These are phyloP conservation scores for Tetrahymena malaccensis DNA, from an alignment of 73 alveolate species.

Conservation along the genomic window DNA sequence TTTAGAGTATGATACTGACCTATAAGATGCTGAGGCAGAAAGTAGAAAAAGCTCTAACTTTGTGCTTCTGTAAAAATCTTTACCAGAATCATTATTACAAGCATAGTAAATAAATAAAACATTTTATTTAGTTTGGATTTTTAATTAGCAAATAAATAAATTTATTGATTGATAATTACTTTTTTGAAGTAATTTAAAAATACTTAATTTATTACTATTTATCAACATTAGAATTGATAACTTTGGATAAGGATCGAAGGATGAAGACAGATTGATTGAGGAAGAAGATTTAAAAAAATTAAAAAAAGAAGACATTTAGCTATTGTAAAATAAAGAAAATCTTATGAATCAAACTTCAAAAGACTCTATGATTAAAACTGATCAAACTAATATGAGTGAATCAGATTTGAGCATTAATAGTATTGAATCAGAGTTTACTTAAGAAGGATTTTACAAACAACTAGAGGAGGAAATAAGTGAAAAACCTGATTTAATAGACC, in stretches of 20 bases:
- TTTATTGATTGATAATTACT: no score
- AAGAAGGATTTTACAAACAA: neutral
- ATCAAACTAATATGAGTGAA: neutral
- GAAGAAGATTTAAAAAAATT: neutral
- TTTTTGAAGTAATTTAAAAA: no score
- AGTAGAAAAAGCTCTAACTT: neutral
- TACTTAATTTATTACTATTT: no score
- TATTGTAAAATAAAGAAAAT: neutral
- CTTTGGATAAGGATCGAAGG: neutral
- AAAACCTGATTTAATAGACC: neutral
- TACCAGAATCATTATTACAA: neutral
- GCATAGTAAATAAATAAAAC: neutral
- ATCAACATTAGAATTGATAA: neutral
- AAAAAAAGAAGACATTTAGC: neutral
- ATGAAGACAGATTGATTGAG: neutral
- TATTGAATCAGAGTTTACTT: neutral
- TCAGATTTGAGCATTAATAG: neutral
- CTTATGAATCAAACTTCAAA: neutral
- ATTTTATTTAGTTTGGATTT: no score
- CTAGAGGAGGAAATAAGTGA: neutral
- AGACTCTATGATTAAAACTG: neutral
- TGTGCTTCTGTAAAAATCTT: neutral
- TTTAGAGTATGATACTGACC: neutral
- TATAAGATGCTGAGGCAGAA: neutral
- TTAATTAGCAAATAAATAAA: no score